Conservation (phyloP, 768 basidiomycete species). For the Coprinellus aureogranulatus region DNA sequence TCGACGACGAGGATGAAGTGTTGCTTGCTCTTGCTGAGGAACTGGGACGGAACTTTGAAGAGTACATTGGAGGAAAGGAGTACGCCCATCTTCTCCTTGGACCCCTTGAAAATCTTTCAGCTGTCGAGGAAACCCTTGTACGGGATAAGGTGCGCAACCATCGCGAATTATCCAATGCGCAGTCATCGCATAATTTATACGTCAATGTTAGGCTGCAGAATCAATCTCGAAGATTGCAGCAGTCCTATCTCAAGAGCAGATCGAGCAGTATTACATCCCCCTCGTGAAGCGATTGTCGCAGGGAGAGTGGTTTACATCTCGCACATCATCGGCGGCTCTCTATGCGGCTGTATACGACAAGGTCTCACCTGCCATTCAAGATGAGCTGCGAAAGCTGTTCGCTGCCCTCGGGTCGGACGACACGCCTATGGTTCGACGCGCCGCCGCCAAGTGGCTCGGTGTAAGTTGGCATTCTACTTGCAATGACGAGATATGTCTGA, state of each 20-base stretch:
- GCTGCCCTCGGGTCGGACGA: conserved; percentile 84
- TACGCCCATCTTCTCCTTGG: conserved; percentile 85
- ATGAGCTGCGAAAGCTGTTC: conserved; percentile 86
- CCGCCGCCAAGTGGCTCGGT: conserved; percentile 94
- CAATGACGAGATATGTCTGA: conserved; percentile 6
- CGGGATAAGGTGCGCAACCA: conserved; percentile 79
- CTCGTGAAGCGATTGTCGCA: conserved; percentile 82
- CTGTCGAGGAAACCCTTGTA: conserved; percentile 96
- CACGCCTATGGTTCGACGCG: conserved; percentile 97
- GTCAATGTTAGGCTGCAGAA: conserved; percentile 74
- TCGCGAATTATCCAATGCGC: conserved; percentile 8
- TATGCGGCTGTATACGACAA: conserved; percentile 88
- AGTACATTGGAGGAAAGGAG: conserved; percentile 89
- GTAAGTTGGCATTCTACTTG: conserved; percentile 47
- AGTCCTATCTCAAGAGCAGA: conserved; percentile 71
- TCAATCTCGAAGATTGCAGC: conserved; percentile 88
- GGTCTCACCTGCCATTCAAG: conserved; percentile 69
- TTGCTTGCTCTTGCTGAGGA: conserved; percentile 94
- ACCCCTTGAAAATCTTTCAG: conserved; percentile 91
- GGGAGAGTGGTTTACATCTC: conserved; percentile 98
- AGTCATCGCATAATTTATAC: conserved; percentile 7
- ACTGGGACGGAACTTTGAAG: conserved; percentile 85
- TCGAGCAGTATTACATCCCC: conserved; percentile 91
- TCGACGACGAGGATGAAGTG: conserved; percentile 99
- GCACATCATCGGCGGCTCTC: conserved; percentile 92